Percentiles rank a stretch among this genome's conserved stretches.
Evolutionary conservation across 2,329 filamentous ascomycete genomes (phyloP).

Genomic region (Didymella arachidicola): DNA sequence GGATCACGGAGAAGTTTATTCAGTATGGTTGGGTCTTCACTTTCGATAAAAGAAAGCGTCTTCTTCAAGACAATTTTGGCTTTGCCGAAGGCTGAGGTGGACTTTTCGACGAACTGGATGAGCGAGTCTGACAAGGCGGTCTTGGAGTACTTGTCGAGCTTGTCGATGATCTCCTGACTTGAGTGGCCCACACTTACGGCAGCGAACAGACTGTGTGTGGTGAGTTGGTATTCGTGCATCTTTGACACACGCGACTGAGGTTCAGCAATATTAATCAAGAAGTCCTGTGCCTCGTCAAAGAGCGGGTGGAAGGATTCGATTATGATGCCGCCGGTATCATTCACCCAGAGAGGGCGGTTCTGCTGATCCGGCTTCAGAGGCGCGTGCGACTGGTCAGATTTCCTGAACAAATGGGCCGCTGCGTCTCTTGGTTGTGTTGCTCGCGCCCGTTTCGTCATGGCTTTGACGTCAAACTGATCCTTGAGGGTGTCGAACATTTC

Average conservation of each 20-base stretch:
- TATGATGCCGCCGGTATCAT: constrained; percentile 85
- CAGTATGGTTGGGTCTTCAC: constrained; percentile 83
- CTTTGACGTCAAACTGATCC: constrained; percentile 47
- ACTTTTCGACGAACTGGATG: constrained; percentile 78
- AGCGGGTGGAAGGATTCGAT: constrained; percentile 93
- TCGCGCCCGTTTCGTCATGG: constrained; percentile 43
- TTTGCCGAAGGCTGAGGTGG: constrained; percentile 91
- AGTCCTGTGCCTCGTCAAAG: constrained; percentile 87
- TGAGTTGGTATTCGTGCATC: constrained; percentile 92
- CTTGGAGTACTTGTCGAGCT: constrained; percentile 87
- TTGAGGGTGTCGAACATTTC: constrained; percentile 59
- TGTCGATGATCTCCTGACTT: constrained; percentile 87
- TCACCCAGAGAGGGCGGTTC: constrained; percentile 92
- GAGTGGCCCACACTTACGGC: constrained; percentile 94
- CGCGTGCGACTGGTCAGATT: constrained; percentile 82
- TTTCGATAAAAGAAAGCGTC: constrained; percentile 94
- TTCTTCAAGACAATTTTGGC: constrained; percentile 94
- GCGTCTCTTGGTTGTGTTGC: constrained; percentile 53
- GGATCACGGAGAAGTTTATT: constrained; percentile 86
- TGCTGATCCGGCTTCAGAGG: constrained; percentile 86
- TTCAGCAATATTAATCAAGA: constrained; percentile 94
- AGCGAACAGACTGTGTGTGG: constrained; percentile 91
- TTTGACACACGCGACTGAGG: constrained; percentile 88
- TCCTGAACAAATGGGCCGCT: constrained; percentile 64
- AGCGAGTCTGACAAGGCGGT: constrained; percentile 84